Evolutionary conservation across 805 yeast species (phyloP).

Genomic region (Danielozyma ontarioensis): DNA sequence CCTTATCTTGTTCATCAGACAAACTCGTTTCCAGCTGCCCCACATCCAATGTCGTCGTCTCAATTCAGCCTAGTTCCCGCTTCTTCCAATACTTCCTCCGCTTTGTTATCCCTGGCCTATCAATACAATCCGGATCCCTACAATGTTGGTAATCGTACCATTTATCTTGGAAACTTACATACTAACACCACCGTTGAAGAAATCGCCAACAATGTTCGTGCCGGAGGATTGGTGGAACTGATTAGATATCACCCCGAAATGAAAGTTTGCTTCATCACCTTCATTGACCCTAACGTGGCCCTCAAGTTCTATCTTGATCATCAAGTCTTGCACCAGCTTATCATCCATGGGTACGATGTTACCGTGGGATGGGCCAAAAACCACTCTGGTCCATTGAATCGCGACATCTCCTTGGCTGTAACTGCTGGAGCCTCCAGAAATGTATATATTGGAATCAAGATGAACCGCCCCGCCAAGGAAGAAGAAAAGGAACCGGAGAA

Average conservation of each 20-base stretch:
- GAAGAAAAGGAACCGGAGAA: conserved; percentile 1
- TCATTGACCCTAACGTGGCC: conserved; percentile 60
- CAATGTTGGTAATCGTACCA: conserved; percentile 55
- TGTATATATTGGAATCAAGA: conserved; percentile 61
- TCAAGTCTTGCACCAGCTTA: conserved; percentile 50
- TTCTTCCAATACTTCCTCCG: neutral
- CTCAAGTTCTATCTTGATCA: conserved; percentile 60
- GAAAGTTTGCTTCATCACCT: conserved; percentile 64
- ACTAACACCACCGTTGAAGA: conserved; percentile 64
- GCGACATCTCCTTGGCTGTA: conserved; percentile 55
- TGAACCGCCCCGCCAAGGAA: conserved; percentile 16
- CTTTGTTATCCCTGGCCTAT: conserved; percentile 1
- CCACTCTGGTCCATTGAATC: conserved; percentile 57
- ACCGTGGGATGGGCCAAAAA: conserved; percentile 70
- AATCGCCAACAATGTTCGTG: conserved; percentile 69
- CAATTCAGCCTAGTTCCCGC: neutral
- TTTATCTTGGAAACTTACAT: conserved; percentile 64
- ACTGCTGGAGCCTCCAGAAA: conserved; percentile 75
- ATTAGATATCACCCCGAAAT: conserved; percentile 49
- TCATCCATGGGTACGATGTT: conserved; percentile 56
- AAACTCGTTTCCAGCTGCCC: neutral
- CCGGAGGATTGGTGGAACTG: conserved; percentile 64
- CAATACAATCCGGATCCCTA: conserved; percentile 21
- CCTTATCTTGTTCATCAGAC: conserved; percentile 1
- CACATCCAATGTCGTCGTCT: neutral